phyloP scores from a whole-genome alignment of 2,329 filamentous ascomycete species.

The Fusarium buharicum region DNA sequence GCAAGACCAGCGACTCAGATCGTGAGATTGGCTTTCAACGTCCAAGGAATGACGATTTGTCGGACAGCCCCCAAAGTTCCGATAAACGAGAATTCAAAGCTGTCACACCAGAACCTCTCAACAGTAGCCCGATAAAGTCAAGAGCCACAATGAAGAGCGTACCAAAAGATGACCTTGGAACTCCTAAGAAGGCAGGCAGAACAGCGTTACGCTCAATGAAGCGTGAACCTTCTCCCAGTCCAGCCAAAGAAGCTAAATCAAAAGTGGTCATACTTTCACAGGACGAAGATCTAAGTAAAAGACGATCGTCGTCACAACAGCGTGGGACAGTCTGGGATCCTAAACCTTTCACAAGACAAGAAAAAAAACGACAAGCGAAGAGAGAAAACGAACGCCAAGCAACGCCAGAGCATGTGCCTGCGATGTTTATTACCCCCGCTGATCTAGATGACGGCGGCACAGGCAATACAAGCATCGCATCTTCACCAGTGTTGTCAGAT shows the following conservation, averaged over 20 bases:
- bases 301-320: slow-evolving; percentile 15
- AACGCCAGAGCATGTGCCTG: slow-evolving; percentile 6
- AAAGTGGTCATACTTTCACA: slow-evolving; percentile 17
- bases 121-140: slow-evolving; percentile 24
- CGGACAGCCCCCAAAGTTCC: slow-evolving; percentile 15
- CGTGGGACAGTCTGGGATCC: neutral
- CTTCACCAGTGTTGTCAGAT: slow-evolving; percentile 30
- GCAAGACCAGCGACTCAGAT: neutral
- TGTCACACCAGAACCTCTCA: slow-evolving; percentile 19
- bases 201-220: slow-evolving; percentile 2
- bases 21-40: neutral
- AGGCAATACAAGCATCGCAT: neutral
- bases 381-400: slow-evolving; percentile 5
- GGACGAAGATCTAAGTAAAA: neutral
- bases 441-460: slow-evolving; percentile 16
- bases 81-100: slow-evolving; percentile 20
- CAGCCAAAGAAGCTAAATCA: slow-evolving; percentile 9
- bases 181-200: slow-evolving; percentile 20
- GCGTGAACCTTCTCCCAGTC: slow-evolving; percentile 29
- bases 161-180: slow-evolving; percentile 23
- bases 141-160: slow-evolving; percentile 11
- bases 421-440: slow-evolving; percentile 20
- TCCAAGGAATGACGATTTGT: neutral
- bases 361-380: neutral
- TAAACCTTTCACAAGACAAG: neutral